Evolutionary conservation across 345 rosid genomes (phyloP).

Genomic region (Raphanus raphanistrum): DNA sequence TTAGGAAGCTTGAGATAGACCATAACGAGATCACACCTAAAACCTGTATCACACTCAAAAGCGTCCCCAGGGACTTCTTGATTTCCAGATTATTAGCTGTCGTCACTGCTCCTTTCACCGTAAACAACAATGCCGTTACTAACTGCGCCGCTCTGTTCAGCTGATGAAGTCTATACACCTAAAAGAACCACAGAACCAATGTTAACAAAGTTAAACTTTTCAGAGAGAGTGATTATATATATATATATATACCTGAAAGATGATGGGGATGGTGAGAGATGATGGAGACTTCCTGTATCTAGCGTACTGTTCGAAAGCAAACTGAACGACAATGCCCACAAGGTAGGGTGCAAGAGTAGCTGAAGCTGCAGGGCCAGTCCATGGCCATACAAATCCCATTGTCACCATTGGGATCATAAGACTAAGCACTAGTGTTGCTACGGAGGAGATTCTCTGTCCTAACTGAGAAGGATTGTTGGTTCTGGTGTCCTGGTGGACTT

Average conservation of each 20-base stretch:
- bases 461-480: constrained; percentile 45
- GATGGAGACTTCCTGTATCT: constrained; percentile 75
- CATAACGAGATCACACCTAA: constrained; percentile 90
- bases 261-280: constrained; percentile 19
- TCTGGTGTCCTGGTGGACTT: constrained; percentile 28
- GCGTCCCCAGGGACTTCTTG: constrained; percentile 76
- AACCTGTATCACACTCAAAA: constrained; percentile 82
- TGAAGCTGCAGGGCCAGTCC: constrained; percentile 99
- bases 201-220: background rate
- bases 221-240: background rate
- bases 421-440: constrained; percentile 84
- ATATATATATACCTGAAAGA: background rate
- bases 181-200: constrained; percentile 9
- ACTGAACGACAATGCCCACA: constrained; percentile 88
- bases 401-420: constrained; percentile 93
- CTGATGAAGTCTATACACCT: constrained; percentile 97
- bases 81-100: constrained; percentile 86
- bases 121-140: constrained; percentile 90
- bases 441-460: constrained; percentile 81
- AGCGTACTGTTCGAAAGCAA: constrained; percentile 89
- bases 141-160: constrained; percentile 93
- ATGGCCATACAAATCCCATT: constrained; percentile 99
- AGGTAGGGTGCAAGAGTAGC: constrained; percentile 98
- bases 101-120: constrained; percentile 85
- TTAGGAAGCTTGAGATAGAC: constrained; percentile 92